Percentiles rank a stretch among this genome's conserved stretches.
These are phyloP conservation scores for Medicago arabica DNA, from an alignment of 306 rosid species.

Conservation along the genomic window DNA sequence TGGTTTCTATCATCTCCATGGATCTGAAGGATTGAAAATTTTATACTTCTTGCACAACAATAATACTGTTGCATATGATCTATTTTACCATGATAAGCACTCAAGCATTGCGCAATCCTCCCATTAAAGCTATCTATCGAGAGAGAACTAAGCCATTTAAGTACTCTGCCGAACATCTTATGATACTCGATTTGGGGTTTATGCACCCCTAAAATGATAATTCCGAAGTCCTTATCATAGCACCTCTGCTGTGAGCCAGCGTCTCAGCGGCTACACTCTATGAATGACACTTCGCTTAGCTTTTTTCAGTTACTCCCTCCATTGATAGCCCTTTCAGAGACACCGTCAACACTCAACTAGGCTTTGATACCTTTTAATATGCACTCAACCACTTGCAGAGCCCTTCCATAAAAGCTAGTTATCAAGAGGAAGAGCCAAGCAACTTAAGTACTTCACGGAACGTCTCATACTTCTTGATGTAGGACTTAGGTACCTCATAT, in stretches of 20 bases:
- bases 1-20: slow-evolving; percentile 32
- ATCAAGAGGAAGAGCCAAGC: not conserved
- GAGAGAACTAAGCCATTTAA: not conserved
- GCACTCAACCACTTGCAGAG: not conserved
- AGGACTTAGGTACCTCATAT: slow-evolving; percentile 1
- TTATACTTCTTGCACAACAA: not conserved
- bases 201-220: not conserved
- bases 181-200: not conserved
- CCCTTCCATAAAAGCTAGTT: not conserved
- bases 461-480: not conserved
- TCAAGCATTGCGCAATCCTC: not conserved
- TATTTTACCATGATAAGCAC: slow-evolving; percentile 1
- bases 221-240: not conserved
- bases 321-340: not conserved
- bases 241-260: not conserved
- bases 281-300: not conserved
- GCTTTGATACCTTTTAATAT: not conserved
- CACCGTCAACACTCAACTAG: not conserved
- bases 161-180: not conserved
- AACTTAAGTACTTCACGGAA: not conserved
- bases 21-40: slow-evolving; percentile 4
- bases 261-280: not conserved
- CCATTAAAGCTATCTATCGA: not conserved
- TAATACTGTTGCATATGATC: not conserved
- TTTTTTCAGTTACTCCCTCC: not conserved